A percentile compares a stretch with the other conserved stretches of the same genome.
Conservation (phyloP, 352 stramenopile species). For the Thalassiosira livingstoniorum region DNA sequence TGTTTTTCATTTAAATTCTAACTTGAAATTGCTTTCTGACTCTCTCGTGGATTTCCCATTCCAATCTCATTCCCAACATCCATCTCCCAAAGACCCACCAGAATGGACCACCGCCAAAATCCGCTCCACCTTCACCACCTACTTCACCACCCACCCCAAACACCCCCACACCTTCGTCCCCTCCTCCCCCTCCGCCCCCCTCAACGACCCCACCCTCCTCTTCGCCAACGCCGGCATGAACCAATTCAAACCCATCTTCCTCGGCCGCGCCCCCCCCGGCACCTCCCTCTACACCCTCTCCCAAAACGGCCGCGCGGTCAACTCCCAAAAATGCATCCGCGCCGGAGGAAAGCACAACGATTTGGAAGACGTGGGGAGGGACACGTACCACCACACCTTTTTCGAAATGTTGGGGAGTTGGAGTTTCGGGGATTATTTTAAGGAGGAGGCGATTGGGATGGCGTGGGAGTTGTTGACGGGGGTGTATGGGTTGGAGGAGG, state of each 20-base stretch:
- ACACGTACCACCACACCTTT: conserved; percentile 99
- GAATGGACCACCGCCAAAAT: conserved; percentile 93
- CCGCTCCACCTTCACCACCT: conserved; percentile 94
- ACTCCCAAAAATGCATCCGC: conserved; percentile 99
- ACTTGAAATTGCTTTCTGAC: neutral
- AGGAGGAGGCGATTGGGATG: conserved; percentile 96
- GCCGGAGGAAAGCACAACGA: conserved; percentile 99
- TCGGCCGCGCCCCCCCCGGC: conserved; percentile 95
- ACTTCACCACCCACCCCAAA: conserved; percentile 83
- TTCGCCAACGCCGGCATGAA: conserved; percentile 99
- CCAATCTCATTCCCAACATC: neutral
- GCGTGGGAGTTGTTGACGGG: conserved; percentile 96
- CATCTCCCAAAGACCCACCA: conserved; percentile 11
- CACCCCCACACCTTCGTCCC: conserved; percentile 89
- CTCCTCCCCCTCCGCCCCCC: conserved; percentile 94
- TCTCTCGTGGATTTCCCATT: neutral
- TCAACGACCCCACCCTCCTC: conserved; percentile 98
- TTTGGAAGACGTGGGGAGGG: conserved; percentile 98
- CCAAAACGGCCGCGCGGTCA: conserved; percentile 92
- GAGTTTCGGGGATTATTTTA: conserved; percentile 99
- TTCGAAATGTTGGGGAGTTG: conserved; percentile 99
- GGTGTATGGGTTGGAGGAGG: conserved; percentile 93
- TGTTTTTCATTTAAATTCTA: neutral
- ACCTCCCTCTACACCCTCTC: conserved; percentile 92
- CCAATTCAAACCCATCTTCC: conserved; percentile 99